Percentiles rank a stretch among this genome's conserved stretches.
Evolutionary conservation across 257 asterid species (phyloP).

Genomic region (Sherardia arvensis): DNA sequence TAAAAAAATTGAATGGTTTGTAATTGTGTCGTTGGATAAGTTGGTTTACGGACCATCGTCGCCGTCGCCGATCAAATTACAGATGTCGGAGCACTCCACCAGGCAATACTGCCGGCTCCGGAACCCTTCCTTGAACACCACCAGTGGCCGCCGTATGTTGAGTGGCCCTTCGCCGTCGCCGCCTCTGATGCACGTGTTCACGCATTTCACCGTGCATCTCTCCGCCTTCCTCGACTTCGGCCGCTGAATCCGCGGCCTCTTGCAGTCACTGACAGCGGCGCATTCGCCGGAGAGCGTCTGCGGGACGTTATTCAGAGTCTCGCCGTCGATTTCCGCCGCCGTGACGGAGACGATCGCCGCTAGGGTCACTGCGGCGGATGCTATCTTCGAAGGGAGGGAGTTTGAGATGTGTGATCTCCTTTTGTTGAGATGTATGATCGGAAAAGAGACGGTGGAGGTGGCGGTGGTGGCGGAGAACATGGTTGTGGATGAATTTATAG

Average conservation of each 20-base stretch:
- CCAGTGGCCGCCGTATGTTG: conserved; percentile 67
- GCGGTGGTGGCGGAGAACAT: neutral
- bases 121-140: conserved; percentile 81
- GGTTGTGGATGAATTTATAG: neutral
- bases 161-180: conserved; percentile 90
- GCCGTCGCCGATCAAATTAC: conserved; percentile 83
- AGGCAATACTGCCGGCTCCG: conserved; percentile 81
- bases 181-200: conserved; percentile 71
- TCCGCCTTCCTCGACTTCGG: conserved; percentile 88
- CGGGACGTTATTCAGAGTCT: conserved; percentile 69
- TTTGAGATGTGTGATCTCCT: neutral
- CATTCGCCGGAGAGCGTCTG: conserved; percentile 66
- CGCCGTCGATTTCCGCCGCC: conserved; percentile 21
- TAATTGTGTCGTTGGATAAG: neutral
- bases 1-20: neutral
- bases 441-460: neutral
- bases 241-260: conserved; percentile 54
- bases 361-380: conserved; percentile 1
- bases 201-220: conserved; percentile 64
- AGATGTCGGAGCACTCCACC: conserved; percentile 81
- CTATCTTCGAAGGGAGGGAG: neutral
- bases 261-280: conserved; percentile 40
- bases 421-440: neutral
- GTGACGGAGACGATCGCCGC: neutral
- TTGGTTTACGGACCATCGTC: conserved; percentile 61